phyloP scores from a whole-genome alignment of 345 rosid species.

The Schrenkiella parvula region DNA sequence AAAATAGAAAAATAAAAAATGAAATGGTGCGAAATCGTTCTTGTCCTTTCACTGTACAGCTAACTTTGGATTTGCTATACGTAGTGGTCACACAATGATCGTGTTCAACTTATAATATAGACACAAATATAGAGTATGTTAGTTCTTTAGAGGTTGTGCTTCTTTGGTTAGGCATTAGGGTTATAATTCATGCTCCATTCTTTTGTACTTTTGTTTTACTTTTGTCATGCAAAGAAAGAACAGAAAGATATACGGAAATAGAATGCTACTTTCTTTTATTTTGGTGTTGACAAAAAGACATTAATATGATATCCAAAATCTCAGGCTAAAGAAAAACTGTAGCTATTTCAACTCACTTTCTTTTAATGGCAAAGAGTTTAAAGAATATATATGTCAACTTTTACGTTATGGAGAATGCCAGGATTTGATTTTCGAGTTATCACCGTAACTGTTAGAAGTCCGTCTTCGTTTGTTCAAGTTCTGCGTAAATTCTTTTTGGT shows the following conservation, averaged over 20 bases:
- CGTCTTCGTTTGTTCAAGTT: no score
- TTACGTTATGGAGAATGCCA: no score
- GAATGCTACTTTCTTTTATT: neutral
- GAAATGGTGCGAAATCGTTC: neutral
- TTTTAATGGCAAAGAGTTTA: neutral
- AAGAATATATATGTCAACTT: no score
- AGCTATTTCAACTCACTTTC: neutral
- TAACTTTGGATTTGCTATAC: conserved; percentile 2
- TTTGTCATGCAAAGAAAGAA: neutral
- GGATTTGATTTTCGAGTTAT: no score
- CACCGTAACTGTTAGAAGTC: no score
- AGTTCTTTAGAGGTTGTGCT: neutral
- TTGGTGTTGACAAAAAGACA: neutral
- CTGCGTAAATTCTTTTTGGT: no score
- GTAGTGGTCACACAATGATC: neutral
- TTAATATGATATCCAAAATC: neutral
- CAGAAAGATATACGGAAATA: neutral
- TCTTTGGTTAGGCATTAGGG: neutral
- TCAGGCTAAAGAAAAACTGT: neutral
- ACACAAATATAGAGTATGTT: neutral
- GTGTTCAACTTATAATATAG: neutral
- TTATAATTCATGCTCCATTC: conserved; percentile 1
- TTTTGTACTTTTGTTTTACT: conserved; percentile 3
- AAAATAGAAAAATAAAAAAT: conserved; percentile 9
- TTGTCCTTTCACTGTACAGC: conserved; percentile 39